Evolutionary conservation across 495 filamentous ascomycete genomes (phyloP).

Genomic region (Lasiosphaeris hirsuta): DNA sequence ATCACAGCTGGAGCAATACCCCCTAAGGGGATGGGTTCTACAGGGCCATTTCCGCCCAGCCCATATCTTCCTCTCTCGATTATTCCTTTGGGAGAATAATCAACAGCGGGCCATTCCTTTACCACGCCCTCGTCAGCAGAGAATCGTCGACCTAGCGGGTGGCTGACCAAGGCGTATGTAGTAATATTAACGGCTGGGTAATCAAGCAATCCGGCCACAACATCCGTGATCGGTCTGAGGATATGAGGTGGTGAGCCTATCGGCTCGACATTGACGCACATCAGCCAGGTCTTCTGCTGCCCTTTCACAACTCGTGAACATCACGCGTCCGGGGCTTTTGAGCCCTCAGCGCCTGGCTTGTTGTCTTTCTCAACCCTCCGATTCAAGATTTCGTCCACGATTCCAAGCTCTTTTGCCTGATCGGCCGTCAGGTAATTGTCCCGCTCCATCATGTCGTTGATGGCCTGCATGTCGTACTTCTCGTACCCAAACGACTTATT

Average conservation of each 20-base stretch:
- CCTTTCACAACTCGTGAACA: background rate
- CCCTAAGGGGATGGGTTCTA: no score
- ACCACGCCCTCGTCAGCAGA: no score
- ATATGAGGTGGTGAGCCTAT: no score
- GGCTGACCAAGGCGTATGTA: no score
- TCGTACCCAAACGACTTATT: constrained; percentile 64
- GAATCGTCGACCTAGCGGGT: no score
- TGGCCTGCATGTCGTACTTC: constrained; percentile 63
- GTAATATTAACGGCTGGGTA: no score
- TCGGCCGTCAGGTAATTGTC: constrained; percentile 89
- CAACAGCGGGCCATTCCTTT: no score
- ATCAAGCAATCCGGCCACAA: no score
- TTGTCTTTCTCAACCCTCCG: constrained; percentile 39
- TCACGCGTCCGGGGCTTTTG: constrained; percentile 24
- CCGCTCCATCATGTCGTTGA: constrained; percentile 93
- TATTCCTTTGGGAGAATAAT: no score
- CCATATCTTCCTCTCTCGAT: background rate
- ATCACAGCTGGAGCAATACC: no score
- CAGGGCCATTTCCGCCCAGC: background rate
- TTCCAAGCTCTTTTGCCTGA: constrained; percentile 83
- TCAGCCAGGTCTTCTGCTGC: background rate
- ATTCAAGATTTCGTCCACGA: constrained; percentile 83
- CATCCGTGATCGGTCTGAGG: no score
- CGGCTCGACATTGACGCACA: no score
- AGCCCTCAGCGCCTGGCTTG: constrained; percentile 19